Base-by-base conservation (phyloP, 257 asterid genomes). In the Nicotiana tabacum region DNA sequence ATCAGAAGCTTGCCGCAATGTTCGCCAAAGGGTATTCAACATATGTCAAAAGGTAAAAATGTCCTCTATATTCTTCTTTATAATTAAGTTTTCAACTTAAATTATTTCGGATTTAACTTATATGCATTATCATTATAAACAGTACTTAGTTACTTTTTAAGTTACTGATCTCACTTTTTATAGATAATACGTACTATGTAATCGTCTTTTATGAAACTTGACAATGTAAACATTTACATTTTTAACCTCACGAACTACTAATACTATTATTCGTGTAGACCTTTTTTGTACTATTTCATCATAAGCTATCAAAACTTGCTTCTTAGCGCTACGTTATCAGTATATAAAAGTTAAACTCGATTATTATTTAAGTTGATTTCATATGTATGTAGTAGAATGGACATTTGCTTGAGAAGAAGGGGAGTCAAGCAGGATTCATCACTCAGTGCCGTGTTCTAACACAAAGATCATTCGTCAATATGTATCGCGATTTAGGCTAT, bases 401-500 rank as follows among this genome's bases (percentile, higher is more conserved):
- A 56, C 90, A 78, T 30, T 30, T 83, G 57, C 18, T 87, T 79
- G 89, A 87, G 84, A 85, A 64, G 65, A 87, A 86, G 80, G 82
- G 85, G 69, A 90, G 87, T 33, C 90, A 87, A 4, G 90, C 96
- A n/a, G 86, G 91, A 8, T 88, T 89, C 87, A 77, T 87, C 10
- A 88, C 89, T 30, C 96, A 90, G 67, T 88, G 93, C 43, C 30
- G 78, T 70, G 93, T 91, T 46, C 84, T 90, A 4, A 90, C 94
- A 0, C 82, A 62, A 35, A 89, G 94, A 83, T 92, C 96, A 0
- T 89, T 88, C 18, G 76, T 85, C 13, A 92, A 92, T 83, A 92
- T 92, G 97, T 89, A 86, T 60, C 93, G 94, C 0, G 93, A 92
- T 82, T 66, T 88, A 2, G 96, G 96, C 18, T 90, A 92, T 78